Conservation (phyloP, 139 green algal species). For the Gonium pectorale region DNA sequence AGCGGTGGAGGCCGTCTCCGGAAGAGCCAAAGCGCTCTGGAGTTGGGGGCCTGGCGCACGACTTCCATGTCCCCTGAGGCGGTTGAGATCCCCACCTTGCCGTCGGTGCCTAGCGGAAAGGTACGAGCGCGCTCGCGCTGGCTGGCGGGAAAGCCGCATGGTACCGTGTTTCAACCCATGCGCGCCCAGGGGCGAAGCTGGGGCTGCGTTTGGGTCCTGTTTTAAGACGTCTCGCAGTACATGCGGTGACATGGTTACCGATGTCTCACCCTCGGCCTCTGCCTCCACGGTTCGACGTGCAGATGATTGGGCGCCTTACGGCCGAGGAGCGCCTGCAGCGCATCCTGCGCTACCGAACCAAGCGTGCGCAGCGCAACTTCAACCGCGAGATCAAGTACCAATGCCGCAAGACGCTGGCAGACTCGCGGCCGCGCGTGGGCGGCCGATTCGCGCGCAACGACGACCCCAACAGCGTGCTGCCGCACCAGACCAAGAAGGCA, state of each 20-base stretch:
- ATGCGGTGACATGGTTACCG: no score
- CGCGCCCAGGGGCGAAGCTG: no score
- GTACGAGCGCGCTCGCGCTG: no score
- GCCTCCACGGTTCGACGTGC: not conserved
- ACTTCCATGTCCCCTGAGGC: no score
- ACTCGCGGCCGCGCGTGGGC: conserved; percentile 78
- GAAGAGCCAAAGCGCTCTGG: conserved; percentile 54
- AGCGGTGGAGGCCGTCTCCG: conserved; percentile 33
- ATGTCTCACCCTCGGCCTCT: not conserved
- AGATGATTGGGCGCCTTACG: conserved; percentile 59
- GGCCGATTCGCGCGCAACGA: conserved; percentile 82
- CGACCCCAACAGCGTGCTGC: conserved; percentile 54
- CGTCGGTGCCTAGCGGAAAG: no score
- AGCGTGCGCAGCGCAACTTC: conserved; percentile 70
- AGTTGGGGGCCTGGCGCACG: conserved; percentile 53
- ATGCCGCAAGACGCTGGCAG: conserved; percentile 88
- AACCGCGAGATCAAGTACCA: conserved; percentile 79
- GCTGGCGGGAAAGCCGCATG: no score
- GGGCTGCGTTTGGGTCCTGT: no score
- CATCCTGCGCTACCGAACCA: conserved; percentile 84
- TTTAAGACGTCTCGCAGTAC: no score
- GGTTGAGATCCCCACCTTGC: no score
- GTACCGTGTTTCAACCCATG: no score
- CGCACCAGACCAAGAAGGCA: conserved; percentile 47
- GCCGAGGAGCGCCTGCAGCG: conserved; percentile 76